Percentiles rank a stretch among this genome's conserved stretches.
phyloP scores from a whole-genome alignment of 108 stramenopile genomes.

The Aureococcus anophagefferens region DNA sequence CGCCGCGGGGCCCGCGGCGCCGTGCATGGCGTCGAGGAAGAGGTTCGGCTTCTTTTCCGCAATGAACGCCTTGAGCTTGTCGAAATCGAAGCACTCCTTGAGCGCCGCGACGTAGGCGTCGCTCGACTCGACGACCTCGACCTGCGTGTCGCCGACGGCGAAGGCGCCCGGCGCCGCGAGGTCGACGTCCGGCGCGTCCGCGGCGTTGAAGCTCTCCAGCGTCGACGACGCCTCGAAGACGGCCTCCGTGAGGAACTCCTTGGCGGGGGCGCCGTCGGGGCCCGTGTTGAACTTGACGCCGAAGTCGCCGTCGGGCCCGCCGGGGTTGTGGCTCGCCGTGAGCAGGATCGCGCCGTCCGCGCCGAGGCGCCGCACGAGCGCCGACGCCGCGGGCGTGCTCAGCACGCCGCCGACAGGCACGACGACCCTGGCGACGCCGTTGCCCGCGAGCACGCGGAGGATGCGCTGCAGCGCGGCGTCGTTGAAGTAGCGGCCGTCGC shows the following conservation, averaged over 20 bases:
- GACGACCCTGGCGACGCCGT: constrained; percentile 75
- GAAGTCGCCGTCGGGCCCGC: constrained; percentile 95
- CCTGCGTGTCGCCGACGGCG: constrained; percentile 19
- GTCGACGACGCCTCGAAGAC: constrained; percentile 42
- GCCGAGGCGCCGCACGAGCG: constrained; percentile 46
- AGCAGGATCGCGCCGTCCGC: constrained; percentile 79
- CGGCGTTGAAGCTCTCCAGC: constrained; percentile 13
- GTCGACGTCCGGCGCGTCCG: constrained; percentile 37
- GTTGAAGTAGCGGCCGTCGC: constrained; percentile 88
- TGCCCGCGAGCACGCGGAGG: constrained; percentile 70
- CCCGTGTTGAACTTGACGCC: constrained; percentile 94
- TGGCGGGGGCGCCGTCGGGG: constrained; percentile 87
- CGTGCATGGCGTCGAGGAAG: constrained; percentile 97
- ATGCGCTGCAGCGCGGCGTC: constrained; percentile 84
- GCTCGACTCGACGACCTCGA: constrained; percentile 67
- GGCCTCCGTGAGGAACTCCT: constrained; percentile 84
- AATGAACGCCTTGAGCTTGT: constrained; percentile 57
- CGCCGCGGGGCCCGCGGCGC: constrained; percentile 94
- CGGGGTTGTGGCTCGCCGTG: constrained; percentile 97
- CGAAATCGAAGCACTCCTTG: constrained; percentile 89
- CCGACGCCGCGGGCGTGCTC: constrained; percentile 66
- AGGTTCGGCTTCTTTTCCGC: constrained; percentile 66
- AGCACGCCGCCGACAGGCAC: constrained; percentile 84
- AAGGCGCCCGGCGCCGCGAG: constrained; percentile 18
- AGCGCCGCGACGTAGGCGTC: constrained; percentile 70